Conservation (phyloP, 805 yeast species). For the Ogataea paraovalis region DNA sequence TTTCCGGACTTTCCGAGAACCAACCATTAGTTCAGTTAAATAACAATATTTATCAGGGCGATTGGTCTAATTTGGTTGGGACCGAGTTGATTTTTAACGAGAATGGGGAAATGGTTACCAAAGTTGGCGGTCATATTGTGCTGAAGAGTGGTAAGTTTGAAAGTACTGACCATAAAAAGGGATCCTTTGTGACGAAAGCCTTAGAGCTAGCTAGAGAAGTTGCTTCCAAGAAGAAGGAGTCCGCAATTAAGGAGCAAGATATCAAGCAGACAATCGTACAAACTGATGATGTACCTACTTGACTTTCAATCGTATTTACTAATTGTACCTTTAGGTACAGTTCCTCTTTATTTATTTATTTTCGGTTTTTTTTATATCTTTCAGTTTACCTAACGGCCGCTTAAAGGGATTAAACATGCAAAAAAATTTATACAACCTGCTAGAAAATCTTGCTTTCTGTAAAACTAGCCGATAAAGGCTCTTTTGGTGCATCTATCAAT, state of each 20-base stretch:
- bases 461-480: slow-evolving; percentile 15
- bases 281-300: neutral
- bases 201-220: slow-evolving; percentile 19
- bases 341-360: neutral
- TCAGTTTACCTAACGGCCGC: neutral
- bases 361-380: neutral
- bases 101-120: slow-evolving; percentile 31
- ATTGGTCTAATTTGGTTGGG: slow-evolving; percentile 77
- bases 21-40: slow-evolving; percentile 58
- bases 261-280: neutral
- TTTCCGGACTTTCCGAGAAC: slow-evolving; percentile 51
- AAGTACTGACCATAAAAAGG: slow-evolving; percentile 17
- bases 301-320: neutral
- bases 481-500: slow-evolving; percentile 43
- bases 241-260: neutral
- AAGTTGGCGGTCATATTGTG: slow-evolving; percentile 28
- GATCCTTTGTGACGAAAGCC: slow-evolving; percentile 23
- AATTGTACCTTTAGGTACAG: neutral
- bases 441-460: too few species aligned
- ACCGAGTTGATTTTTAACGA: slow-evolving; percentile 48
- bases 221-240: slow-evolving; percentile 3
- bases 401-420: neutral
- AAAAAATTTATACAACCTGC: too few species aligned
- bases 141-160: slow-evolving; percentile 30
- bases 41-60: slow-evolving; percentile 60